Evolutionary conservation across 139 green algal species (phyloP), one percentile per base, ranked within the genome.

Genomic region (Edaphochlamys debaryana): DNA sequence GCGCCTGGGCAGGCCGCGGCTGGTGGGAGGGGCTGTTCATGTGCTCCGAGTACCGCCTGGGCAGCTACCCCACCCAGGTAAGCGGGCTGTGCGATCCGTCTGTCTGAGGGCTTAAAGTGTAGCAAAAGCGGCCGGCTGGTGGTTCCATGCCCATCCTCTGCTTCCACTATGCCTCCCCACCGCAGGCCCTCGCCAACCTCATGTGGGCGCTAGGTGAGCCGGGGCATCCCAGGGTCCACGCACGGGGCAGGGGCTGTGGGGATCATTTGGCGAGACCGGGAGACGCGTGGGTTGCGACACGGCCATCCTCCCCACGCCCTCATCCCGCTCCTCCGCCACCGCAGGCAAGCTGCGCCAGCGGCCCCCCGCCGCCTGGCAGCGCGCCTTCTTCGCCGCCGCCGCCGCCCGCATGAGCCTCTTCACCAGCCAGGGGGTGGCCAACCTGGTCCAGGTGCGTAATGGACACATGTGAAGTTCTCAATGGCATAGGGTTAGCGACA

Each of bases 11-110:
- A 32, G 63, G 32, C 20, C 62, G 76, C 17, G 41, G 63, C 63
- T 83, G 77, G 77, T 83, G 77, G 77, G 77, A 73, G 77, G 77
- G 62, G n/a, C 77, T 83, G 77, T 83, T 38, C 27, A 62, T 74
- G 62, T 66, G 42, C 42, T 72, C 42, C 19, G 2, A 56, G 36
- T 63, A 73, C 54, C 34, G 77, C 19, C 42, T 83, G 77, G 25
- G 2, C 3, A 15, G 9, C 42, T 83, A 71, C 62, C 63, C 63
- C 77, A 75, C 77, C n/a, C n/a, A n/a, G n/a, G n/a, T n/a, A n/a
- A n/a, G n/a, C n/a, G n/a, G n/a, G n/a, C n/a, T n/a, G n/a, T n/a
- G n/a, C n/a, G n/a, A n/a, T n/a, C n/a, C n/a, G n/a, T n/a, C n/a
- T n/a, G n/a, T n/a, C n/a, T n/a, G n/a, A n/a, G n/a, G n/a, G n/a